Evolutionary conservation across 495 filamentous ascomycete genomes (phyloP).

Genomic region (Penicillium arizonense): DNA sequence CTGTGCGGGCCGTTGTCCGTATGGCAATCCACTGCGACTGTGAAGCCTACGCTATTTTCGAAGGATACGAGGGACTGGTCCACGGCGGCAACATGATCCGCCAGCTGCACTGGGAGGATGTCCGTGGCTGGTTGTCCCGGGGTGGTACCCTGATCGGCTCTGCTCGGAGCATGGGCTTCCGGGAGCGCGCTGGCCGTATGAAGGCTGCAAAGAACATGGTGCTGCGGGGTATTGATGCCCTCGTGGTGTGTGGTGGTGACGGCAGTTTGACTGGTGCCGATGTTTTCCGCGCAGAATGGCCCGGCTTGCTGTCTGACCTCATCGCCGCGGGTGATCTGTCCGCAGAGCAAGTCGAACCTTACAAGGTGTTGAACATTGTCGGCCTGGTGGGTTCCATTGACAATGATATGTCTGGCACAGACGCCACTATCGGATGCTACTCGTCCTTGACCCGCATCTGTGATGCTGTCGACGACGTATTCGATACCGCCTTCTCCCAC

Average conservation of each 20-base stretch:
- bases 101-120: constrained; percentile 89
- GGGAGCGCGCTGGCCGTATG: constrained; percentile 77
- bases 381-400: constrained; percentile 97
- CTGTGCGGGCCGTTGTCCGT: constrained; percentile 88
- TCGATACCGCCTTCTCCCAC: constrained; percentile 95
- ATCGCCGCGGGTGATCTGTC: constrained; percentile 67
- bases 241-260: constrained; percentile 97
- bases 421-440: constrained; percentile 97
- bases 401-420: constrained; percentile 95
- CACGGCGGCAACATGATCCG: constrained; percentile 83
- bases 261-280: constrained; percentile 97
- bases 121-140: constrained; percentile 90
- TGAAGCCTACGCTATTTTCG: constrained; percentile 85
- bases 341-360: constrained; percentile 65
- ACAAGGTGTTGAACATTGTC: constrained; percentile 86
- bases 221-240: constrained; percentile 85
- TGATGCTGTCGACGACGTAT: constrained; percentile 92
- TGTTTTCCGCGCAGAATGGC: constrained; percentile 90
- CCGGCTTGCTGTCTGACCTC: constrained; percentile 78
- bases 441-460: constrained; percentile 90
- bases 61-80: constrained; percentile 96
- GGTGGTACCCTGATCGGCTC: constrained; percentile 97
- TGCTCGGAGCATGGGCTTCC: constrained; percentile 86
- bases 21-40: constrained; percentile 86
- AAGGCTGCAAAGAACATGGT: constrained; percentile 91